Evolutionary conservation across 192 early-diverging fungal genomes (phyloP).

Genomic region (Backusella luteola): DNA sequence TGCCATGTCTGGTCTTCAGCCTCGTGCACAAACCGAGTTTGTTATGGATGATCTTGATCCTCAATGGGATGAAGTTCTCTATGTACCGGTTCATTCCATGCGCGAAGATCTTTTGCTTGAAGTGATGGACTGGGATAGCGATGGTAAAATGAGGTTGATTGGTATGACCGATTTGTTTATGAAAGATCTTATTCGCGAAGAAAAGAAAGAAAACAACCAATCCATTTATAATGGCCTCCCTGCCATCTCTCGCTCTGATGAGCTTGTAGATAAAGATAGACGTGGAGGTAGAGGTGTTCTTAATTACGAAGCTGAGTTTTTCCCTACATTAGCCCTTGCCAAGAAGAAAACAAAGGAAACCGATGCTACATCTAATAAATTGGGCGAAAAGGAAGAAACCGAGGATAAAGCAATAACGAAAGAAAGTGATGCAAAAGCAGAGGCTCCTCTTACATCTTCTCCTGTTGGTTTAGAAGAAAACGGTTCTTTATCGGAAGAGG

Average conservation of each 20-base stretch:
- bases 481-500: background rate
- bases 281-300: background rate
- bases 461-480: background rate
- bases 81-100: conserved; percentile 74
- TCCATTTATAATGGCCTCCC: conserved; percentile 22
- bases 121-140: conserved; percentile 85
- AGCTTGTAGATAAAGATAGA: conserved; percentile 7
- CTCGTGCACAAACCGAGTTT: conserved; percentile 72
- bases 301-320: background rate
- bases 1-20: conserved; percentile 58
- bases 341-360: background rate
- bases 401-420: background rate
- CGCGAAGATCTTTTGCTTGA: conserved; percentile 75
- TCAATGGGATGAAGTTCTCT: conserved; percentile 88
- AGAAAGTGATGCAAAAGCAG: background rate
- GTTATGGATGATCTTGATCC: conserved; percentile 84
- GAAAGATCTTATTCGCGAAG: conserved; percentile 54
- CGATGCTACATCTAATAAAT: background rate
- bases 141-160: conserved; percentile 78
- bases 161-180: conserved; percentile 68
- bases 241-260: background rate
- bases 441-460: background rate
- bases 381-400: background rate
- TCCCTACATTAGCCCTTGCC: conserved; percentile 13
- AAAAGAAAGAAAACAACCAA: conserved; percentile 28